A percentile compares a stretch with the other conserved stretches of the same genome.
Conservation (phyloP, 2,329 filamentous ascomycete genomes). For the Xylariaceae sp. region DNA sequence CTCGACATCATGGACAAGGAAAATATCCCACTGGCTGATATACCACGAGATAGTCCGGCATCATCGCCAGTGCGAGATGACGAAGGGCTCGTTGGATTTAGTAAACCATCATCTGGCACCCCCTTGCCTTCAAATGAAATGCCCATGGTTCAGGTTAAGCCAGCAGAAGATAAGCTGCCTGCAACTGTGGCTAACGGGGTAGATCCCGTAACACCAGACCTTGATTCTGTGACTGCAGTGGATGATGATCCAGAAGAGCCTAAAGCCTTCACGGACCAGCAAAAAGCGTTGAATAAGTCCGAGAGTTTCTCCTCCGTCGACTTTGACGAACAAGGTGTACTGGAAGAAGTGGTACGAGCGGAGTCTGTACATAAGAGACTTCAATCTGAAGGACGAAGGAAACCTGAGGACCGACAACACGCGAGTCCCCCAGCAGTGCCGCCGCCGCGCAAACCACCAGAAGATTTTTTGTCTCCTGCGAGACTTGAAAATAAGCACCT, state of each 20-base stretch:
- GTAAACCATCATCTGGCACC: too few species aligned
- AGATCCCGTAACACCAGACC: not conserved
- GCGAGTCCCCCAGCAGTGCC: not conserved
- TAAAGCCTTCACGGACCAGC: not conserved
- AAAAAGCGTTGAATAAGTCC: not conserved
- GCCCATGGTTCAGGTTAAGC: not conserved
- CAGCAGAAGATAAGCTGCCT: not conserved
- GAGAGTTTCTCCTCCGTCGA: conserved; percentile 12
- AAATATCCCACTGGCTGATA: not conserved
- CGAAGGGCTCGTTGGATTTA: not conserved
- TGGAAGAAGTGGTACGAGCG: conserved; percentile 8
- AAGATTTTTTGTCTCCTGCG: not conserved
- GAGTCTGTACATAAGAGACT: not conserved
- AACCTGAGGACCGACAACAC: conserved; percentile 1
- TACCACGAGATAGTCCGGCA: not conserved
- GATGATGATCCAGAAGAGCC: not conserved
- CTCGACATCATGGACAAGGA: conserved; percentile 12
- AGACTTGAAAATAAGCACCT: not conserved
- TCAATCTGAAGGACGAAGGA: not conserved
- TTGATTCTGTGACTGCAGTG: not conserved
- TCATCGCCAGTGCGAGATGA: not conserved
- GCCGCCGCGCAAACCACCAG: conserved; percentile 7
- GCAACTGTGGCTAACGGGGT: not conserved
- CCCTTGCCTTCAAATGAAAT: too few species aligned
- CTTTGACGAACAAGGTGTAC: conserved; percentile 7